Evolutionary conservation across 2,329 filamentous ascomycete genomes (phyloP).

Genomic region (Aurifilum marmelostoma): DNA sequence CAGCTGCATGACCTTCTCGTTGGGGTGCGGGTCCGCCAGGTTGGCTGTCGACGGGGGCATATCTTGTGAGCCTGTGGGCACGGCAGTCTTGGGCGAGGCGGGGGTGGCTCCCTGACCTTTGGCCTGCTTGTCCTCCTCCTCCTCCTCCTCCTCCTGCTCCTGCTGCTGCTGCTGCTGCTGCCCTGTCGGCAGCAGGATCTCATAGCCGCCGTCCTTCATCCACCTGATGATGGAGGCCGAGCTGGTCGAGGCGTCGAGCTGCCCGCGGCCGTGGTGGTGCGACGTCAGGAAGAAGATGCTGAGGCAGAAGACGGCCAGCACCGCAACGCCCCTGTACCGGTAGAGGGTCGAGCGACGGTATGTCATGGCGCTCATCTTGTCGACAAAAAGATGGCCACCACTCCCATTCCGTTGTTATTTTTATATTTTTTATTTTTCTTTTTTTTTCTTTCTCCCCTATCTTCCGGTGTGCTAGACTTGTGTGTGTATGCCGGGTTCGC

Average conservation of each 20-base stretch:
- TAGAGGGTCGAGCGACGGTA: constrained; percentile 28
- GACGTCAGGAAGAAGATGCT: constrained; percentile 28
- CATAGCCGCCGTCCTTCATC: constrained; percentile 29
- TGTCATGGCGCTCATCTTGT: constrained; percentile 27
- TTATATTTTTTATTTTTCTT: too few relatives aligned
- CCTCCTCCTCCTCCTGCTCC: too few relatives aligned
- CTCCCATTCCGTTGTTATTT: constrained; percentile 26
- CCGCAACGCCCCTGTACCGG: constrained; percentile 25
- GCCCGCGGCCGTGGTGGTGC: constrained; percentile 8
- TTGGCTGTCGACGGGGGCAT: not conserved
- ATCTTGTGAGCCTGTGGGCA: constrained; percentile 14
- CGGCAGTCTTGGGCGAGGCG: constrained; percentile 10
- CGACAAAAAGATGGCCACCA: not conserved
- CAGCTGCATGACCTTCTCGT: constrained; percentile 21
- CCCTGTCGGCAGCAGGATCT: constrained; percentile 27
- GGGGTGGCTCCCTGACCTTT: constrained; percentile 13
- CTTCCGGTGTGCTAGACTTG: too few relatives aligned
- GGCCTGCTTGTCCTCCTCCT: constrained; percentile 25
- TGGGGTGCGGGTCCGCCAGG: constrained; percentile 11
- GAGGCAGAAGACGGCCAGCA: constrained; percentile 24
- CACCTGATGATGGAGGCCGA: constrained; percentile 27
- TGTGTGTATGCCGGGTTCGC: too few relatives aligned
- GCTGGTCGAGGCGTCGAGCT: constrained; percentile 9
- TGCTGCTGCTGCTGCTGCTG: too few relatives aligned
- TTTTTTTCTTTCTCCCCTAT: too few relatives aligned